Evolutionary conservation across 345 rosid species (phyloP).

Genomic region (Populus ilicifolia): DNA sequence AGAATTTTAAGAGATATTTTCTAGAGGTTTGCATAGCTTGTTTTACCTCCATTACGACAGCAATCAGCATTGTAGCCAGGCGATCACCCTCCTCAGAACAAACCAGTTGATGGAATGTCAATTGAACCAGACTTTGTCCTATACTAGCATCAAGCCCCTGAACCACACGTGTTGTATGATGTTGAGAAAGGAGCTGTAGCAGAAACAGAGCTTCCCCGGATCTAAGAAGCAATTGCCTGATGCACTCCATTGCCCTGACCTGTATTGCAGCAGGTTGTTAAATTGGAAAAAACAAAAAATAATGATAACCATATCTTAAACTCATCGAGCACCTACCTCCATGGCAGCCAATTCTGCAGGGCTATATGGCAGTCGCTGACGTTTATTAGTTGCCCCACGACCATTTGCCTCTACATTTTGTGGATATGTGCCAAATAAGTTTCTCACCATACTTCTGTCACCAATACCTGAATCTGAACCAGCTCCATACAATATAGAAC

Average conservation of each 20-base stretch:
- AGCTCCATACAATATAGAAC: slow-evolving; percentile 80
- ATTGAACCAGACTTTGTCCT: slow-evolving; percentile 59
- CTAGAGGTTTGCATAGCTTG: neutral
- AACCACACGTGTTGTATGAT: slow-evolving; percentile 75
- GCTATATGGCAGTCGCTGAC: slow-evolving; percentile 77
- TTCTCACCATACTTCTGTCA: slow-evolving; percentile 73
- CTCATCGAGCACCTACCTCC: slow-evolving; percentile 54
- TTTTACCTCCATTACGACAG: slow-evolving; percentile 86
- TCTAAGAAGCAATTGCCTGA: slow-evolving; percentile 92
- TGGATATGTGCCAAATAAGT: slow-evolving; percentile 67
- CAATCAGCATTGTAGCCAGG: slow-evolving; percentile 78
- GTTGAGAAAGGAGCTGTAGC: slow-evolving; percentile 85
- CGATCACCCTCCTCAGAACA: slow-evolving; percentile 95
- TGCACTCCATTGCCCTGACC: slow-evolving; percentile 97
- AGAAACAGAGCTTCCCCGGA: slow-evolving; percentile 94
- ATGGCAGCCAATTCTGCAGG: slow-evolving; percentile 90
- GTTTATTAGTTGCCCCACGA: slow-evolving; percentile 61
- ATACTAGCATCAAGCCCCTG: slow-evolving; percentile 71
- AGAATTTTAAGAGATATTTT: neutral
- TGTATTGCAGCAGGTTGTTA: slow-evolving; percentile 28
- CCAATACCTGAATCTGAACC: slow-evolving; percentile 61
- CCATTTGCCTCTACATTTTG: slow-evolving; percentile 56
- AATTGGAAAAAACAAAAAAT: neutral
- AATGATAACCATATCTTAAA: neutral
- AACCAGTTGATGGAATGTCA: slow-evolving; percentile 90